Evolutionary conservation across 306 rosid genomes (phyloP).

Genomic region (Gastrolobium bilobum): DNA sequence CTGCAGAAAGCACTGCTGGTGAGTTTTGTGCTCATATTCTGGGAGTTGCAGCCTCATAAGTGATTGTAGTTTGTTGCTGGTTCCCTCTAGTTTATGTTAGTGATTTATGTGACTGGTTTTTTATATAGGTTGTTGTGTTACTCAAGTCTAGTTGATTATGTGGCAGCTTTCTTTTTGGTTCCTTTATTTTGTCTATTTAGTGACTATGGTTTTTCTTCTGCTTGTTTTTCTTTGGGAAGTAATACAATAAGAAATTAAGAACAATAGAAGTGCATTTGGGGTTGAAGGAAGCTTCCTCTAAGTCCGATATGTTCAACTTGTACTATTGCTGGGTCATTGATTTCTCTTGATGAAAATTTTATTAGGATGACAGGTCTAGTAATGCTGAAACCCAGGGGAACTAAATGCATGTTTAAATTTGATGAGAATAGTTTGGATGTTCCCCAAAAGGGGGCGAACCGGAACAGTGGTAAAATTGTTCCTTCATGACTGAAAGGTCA

Average conservation of each 20-base stretch:
- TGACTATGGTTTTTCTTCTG: not conserved
- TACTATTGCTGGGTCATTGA: conserved; percentile 5
- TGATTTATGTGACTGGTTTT: not conserved
- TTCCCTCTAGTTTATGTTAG: conserved; percentile 23
- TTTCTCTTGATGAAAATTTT: not conserved
- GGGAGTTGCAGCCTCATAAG: conserved; percentile 21
- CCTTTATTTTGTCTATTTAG: not conserved
- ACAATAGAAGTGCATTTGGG: not conserved
- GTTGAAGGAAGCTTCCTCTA: conserved; percentile 2
- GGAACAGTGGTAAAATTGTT: no score
- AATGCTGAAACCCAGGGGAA: conserved; percentile 4
- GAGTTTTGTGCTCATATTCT: conserved; percentile 41
- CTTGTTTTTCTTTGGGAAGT: conserved; percentile 21
- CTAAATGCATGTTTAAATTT: not conserved
- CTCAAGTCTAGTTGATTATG: conserved; percentile 6
- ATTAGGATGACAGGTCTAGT: conserved; percentile 18
- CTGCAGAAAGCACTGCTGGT: conserved; percentile 93
- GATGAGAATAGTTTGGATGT: conserved; percentile 14
- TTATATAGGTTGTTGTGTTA: not conserved
- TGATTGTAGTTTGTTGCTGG: conserved; percentile 12
- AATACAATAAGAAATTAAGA: not conserved
- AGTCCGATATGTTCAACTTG: conserved; percentile 12
- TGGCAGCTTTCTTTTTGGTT: not conserved
- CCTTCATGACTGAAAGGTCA: no score
- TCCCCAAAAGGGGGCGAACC: no score